Base-by-base conservation (phyloP, 1,284 basidiomycete species). In the Rhodofomes roseus region DNA sequence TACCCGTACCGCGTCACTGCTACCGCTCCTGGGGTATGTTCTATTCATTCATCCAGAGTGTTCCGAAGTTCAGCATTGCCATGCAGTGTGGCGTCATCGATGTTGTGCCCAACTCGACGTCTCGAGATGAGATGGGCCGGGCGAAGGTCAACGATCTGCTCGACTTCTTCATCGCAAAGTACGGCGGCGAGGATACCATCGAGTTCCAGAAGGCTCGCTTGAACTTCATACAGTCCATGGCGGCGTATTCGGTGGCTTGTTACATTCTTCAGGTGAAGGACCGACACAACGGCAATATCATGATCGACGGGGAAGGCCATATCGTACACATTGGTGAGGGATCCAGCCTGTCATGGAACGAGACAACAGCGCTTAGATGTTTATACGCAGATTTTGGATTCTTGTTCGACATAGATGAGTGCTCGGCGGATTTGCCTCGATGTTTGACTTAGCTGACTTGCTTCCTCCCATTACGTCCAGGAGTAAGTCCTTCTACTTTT, bases 201-300 rank as follows among this genome's bases (percentile, higher is more conserved):
- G 80, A 90, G 27, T 99, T 98, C 81, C 96, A 99, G 72, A 85
- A 85, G 64, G 97, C 97, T 50, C 87, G 96, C 29, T 80, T 94
- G 65, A 98, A 98, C 76, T 99, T 99, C 71, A 94, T 99, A 64
- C 95, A 97, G 72, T 96, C 94, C 1, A 99, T 99, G 97, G 97
- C 97, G 1, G 97, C 95, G 20, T 99, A 99, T 76, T 98, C 95
- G 37, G 89, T 99, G n/a, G 93, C 95, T 12, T 99, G 96, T 74
- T 98, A 98, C 74, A 95, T 98, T 63, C 76, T 98, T 41, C 96
- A 99, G 74, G 95, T 98, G 76, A 96, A 97, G 76, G 97, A 99
- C 73, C 79, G 96, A 39, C 96, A 99, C 75, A 98, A 98, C 70
- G 96, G 96, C 22, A 99, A 99, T 73, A 98, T 98, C 70, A 97